These are phyloP conservation scores for Fonsecaea nubica DNA, from an alignment of 2,329 filamentous ascomycete genomes.

Conservation along the genomic window DNA sequence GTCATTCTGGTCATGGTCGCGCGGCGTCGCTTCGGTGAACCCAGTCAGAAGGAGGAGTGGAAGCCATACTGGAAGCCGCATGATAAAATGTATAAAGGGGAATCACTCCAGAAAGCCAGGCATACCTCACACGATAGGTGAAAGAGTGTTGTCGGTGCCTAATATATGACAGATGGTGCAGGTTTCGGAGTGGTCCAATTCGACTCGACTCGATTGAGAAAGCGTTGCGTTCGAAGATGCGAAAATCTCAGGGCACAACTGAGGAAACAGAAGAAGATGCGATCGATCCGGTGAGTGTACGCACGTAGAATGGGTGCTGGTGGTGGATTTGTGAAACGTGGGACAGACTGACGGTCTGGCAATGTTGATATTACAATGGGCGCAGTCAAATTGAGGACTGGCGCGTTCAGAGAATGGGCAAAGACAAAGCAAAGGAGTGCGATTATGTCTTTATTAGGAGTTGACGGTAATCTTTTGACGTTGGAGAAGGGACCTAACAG, in stretches of 20 bases:
- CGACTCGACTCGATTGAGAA: not conserved
- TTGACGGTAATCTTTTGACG: not conserved
- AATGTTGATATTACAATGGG: not conserved
- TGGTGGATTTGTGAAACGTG: slow-evolving; percentile 16
- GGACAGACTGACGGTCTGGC: slow-evolving; percentile 4
- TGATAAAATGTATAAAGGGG: slow-evolving; percentile 19
- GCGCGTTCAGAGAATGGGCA: slow-evolving; percentile 15
- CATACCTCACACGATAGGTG: slow-evolving; percentile 22
- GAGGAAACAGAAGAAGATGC: not conserved
- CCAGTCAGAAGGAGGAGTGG: slow-evolving; percentile 60
- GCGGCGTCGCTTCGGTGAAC: slow-evolving; percentile 48
- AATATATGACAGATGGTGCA: slow-evolving; percentile 1
- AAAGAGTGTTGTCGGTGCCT: not conserved
- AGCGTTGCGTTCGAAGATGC: not conserved
- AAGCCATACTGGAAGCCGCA: slow-evolving; percentile 44
- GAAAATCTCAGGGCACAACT: not conserved
- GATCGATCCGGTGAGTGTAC: slow-evolving; percentile 8
- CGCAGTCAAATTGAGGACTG: not conserved
- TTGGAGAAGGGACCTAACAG: not conserved
- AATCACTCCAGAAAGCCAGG: slow-evolving; percentile 15
- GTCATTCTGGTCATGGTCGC: slow-evolving; percentile 80
- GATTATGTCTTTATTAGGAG: not conserved
- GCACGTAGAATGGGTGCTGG: not conserved
- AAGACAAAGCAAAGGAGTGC: slow-evolving; percentile 10
- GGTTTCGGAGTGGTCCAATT: not conserved